Conservation (phyloP, 2,329 filamentous ascomycete species). For the Rhynchosporium graminicola region DNA sequence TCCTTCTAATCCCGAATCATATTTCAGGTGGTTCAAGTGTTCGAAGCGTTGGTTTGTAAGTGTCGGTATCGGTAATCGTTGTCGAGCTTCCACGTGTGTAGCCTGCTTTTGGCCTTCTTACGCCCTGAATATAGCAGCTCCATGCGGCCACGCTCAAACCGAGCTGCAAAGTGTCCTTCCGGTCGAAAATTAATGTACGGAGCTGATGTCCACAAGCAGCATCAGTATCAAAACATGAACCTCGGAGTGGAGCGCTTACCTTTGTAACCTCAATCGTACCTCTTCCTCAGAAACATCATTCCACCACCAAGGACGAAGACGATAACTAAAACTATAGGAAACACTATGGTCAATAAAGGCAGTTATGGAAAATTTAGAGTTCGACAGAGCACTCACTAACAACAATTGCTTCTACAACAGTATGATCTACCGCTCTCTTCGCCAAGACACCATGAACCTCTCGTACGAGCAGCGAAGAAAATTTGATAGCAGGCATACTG, state of each 20-base stretch:
- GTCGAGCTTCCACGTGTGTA: too few relatives aligned
- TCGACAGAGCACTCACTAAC: not conserved
- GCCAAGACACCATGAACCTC: conserved; percentile 4
- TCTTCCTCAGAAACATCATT: not conserved
- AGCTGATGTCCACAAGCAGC: not conserved
- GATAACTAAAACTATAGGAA: not conserved
- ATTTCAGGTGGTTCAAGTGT: too few relatives aligned
- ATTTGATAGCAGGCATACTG: not conserved
- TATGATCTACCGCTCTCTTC: conserved; percentile 5
- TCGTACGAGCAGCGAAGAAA: conserved; percentile 5
- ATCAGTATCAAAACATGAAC: not conserved
- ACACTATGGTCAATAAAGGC: not conserved
- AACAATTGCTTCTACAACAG: conserved; percentile 2
- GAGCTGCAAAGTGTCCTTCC: too few relatives aligned
- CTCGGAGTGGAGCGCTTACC: not conserved
- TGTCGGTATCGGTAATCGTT: too few relatives aligned
- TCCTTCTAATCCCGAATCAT: too few relatives aligned
- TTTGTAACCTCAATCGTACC: not conserved
- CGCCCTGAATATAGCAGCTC: too few relatives aligned
- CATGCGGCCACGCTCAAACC: too few relatives aligned
- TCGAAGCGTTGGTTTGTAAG: too few relatives aligned
- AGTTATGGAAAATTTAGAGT: not conserved
- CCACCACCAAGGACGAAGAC: conserved; percentile 8
- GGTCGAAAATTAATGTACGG: not conserved
- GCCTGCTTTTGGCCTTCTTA: too few relatives aligned